Conservation (phyloP, 228 moss, liverwort and hornwort genomes). For the Sphagnum fallax region DNA sequence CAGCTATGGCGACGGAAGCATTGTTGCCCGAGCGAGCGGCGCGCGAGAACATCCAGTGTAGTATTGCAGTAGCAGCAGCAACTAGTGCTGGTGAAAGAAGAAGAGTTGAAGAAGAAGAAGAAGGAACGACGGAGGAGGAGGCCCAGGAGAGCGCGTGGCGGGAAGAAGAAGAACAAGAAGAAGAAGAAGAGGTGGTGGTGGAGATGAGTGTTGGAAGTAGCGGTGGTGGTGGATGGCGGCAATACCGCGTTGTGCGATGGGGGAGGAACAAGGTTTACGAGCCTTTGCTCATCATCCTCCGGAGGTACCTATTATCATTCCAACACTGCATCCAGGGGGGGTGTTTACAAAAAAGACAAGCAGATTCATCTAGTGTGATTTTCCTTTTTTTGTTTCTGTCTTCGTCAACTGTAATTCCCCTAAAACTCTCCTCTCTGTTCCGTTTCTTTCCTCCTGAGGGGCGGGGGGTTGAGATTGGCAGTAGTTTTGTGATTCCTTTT, state of each 20-base stretch:
- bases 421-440: background rate
- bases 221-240: constrained; percentile 30
- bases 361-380: background rate
- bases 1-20: too few relatives aligned
- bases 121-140: too few relatives aligned
- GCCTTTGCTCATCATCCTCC: constrained; percentile 50
- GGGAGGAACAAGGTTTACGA: constrained; percentile 29
- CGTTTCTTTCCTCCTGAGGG: background rate
- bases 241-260: constrained; percentile 53
- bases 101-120: too few relatives aligned
- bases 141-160: too few relatives aligned
- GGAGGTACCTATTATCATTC: constrained; percentile 18
- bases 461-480: background rate
- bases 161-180: too few relatives aligned
- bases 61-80: too few relatives aligned
- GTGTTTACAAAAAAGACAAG: background rate
- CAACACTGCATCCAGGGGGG: background rate
- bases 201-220: too few relatives aligned
- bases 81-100: too few relatives aligned
- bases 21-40: too few relatives aligned
- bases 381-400: background rate
- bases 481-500: too few relatives aligned
- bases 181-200: too few relatives aligned
- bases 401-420: background rate
- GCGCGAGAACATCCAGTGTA: too few relatives aligned